A percentile compares a stretch with the other conserved stretches of the same genome.
Evolutionary conservation across 345 rosid genomes (phyloP).

Genomic region (Theobroma cacao): DNA sequence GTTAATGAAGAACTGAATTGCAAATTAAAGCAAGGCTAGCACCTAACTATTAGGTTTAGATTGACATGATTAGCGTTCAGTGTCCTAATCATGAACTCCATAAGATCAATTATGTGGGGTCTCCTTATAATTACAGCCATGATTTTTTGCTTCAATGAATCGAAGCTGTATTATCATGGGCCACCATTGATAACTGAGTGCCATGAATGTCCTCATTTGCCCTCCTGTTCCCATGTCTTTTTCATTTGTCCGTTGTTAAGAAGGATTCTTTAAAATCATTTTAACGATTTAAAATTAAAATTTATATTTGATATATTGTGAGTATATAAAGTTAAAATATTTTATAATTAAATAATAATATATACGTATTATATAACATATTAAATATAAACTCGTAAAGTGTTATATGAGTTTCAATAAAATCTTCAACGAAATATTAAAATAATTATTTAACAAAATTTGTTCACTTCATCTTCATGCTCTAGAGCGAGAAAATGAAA

Average conservation of each 20-base stretch:
- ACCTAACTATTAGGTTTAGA: background rate
- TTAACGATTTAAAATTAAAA: too few species aligned
- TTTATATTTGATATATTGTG: too few species aligned
- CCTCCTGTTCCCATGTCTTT: background rate
- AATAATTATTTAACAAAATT: background rate
- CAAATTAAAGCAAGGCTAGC: background rate
- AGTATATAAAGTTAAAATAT: too few species aligned
- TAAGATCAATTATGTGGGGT: slow-evolving; percentile 1
- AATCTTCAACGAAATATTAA: background rate
- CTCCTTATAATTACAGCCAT: background rate
- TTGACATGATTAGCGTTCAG: slow-evolving; percentile 1
- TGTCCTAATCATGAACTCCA: slow-evolving; percentile 8
- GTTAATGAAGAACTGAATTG: background rate
- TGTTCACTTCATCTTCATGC: background rate
- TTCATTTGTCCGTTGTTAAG: background rate
- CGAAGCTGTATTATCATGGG: background rate
- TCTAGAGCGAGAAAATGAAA: background rate
- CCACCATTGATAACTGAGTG: background rate
- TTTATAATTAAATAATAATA: too few species aligned
- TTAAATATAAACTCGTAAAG: background rate
- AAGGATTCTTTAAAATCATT: background rate
- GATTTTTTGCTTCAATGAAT: background rate
- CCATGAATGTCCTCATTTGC: background rate
- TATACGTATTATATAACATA: too few species aligned
- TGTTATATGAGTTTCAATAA: background rate